Conservation (phyloP, 2,329 filamentous ascomycete species). For the Delphinella strobiligena region DNA sequence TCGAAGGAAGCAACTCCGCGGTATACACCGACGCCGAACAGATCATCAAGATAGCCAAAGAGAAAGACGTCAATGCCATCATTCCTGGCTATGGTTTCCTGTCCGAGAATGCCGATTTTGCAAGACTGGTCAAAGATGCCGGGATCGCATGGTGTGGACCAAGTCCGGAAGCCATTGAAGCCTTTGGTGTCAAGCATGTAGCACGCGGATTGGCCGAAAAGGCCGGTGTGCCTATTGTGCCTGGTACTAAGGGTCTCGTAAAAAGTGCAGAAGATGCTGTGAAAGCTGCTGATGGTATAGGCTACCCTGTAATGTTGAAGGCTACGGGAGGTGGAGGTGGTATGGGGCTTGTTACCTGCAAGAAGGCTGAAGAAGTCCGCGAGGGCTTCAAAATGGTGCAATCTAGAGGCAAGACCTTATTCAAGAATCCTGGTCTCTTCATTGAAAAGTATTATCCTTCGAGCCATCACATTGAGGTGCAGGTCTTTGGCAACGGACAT, state of each 20-base stretch:
- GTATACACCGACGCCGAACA: conserved; percentile 37
- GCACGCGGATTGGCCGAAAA: conserved; percentile 41
- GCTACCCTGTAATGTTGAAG: conserved; percentile 49
- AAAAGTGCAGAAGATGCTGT: conserved; percentile 36
- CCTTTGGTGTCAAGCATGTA: conserved; percentile 47
- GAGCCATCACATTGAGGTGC: conserved; percentile 78
- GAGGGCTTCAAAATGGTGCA: conserved; percentile 49
- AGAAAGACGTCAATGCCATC: conserved; percentile 41
- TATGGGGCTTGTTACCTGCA: conserved; percentile 72
- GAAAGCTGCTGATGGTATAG: conserved; percentile 30
- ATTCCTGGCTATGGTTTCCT: conserved; percentile 59
- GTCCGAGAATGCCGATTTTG: conserved; percentile 52
- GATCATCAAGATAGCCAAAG: conserved; percentile 41
- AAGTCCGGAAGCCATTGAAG: conserved; percentile 38
- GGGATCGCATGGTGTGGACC: conserved; percentile 52
- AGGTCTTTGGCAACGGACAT: conserved; percentile 74
- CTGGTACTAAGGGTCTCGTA: conserved; percentile 39
- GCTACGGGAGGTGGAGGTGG: conserved; percentile 51
- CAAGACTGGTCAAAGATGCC: conserved; percentile 37
- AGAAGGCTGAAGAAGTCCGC: conserved; percentile 55
- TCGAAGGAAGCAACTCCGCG: conserved; percentile 35
- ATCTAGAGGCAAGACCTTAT: conserved; percentile 64
- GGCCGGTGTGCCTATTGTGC: conserved; percentile 43
- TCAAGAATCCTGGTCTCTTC: conserved; percentile 73
- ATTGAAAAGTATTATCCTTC: conserved; percentile 73